Evolutionary conservation across 83 land plant genomes (phyloP), one percentile per base, ranked within the genome.

Genomic region (Thuja plicata): DNA sequence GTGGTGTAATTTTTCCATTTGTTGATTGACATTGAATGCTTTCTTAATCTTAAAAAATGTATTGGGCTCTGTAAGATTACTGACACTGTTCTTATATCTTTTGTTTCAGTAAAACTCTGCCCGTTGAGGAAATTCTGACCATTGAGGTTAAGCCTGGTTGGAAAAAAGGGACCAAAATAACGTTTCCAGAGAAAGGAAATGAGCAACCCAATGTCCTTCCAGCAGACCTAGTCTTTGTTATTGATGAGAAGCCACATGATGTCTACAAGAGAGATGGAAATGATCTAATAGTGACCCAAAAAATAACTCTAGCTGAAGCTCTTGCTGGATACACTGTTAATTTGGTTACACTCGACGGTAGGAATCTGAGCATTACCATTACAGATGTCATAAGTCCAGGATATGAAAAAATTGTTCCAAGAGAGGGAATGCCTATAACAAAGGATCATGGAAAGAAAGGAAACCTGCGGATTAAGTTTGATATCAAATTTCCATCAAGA

Each of bases 161-260:
- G 98, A 96, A 96, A 84, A 95, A 95, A 88, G 98, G 98, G 3
- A 96, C 98, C 30, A 96, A 95, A 90, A 96, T 96, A 79, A 96
- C 98, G 11, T 96, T 96, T 88, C 95, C 96, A 0, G 98, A 95
- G 92, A 96, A 96, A 90, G 98, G 98, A 35, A 96, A 96, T 55
- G 98, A 97, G 89, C 94, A 93, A 74, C 96, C 95, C 15, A 90
- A 90, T 76, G 91, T 95, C 9, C 86, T 94, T 37, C 93, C 98
- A 34, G 93, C 98, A 4, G 98, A 97, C 84, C 82, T 97, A 0
- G 94, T 95, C 41, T 97, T 97, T 91, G 92, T 97, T 43, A 93
- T 97, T 32, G 98, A 97, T 84, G 98, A 97, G 90, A 97, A 93
- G 88, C 97, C 97, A 0, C 98, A 97, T 87, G 90, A 89, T 24